These are phyloP conservation scores for Sphagnum fallax DNA, from an alignment of 228 moss, liverwort and hornwort species.

Conservation along the genomic window DNA sequence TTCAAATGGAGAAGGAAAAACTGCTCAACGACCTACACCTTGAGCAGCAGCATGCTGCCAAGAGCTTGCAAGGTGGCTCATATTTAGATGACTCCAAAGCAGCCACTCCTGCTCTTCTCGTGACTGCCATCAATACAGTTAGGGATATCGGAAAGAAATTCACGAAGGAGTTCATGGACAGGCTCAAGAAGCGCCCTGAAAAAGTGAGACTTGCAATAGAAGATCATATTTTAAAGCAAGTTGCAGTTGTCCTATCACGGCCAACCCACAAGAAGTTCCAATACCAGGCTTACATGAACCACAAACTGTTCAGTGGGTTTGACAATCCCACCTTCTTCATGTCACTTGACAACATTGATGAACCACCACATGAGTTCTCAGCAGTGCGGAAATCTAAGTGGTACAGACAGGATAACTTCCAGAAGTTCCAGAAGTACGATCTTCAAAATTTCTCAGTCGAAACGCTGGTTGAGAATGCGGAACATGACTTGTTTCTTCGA, in stretches of 20 bases:
- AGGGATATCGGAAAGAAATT: conserved; percentile 20
- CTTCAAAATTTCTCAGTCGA: conserved; percentile 8
- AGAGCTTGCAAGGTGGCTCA: conserved; percentile 10
- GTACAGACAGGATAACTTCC: conserved; percentile 1
- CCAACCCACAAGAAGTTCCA: conserved; percentile 14
- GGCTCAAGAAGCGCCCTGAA: background rate
- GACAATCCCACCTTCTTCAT: background rate
- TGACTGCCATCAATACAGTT: conserved; percentile 16
- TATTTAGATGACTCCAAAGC: conserved; percentile 26
- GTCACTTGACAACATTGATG: background rate
- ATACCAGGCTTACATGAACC: conserved; percentile 19
- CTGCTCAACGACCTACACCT: conserved; percentile 12
- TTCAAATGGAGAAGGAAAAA: background rate
- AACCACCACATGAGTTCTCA: background rate
- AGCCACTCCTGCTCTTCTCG: conserved; percentile 25
- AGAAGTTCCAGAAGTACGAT: conserved; percentile 16
- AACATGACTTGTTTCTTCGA: conserved; percentile 4
- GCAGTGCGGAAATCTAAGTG: too few species aligned
- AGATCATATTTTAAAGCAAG: background rate
- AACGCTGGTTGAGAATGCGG: conserved; percentile 1
- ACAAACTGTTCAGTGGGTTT: background rate
- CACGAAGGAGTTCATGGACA: conserved; percentile 7
- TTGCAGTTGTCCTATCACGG: conserved; percentile 14
- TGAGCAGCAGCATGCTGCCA: conserved; percentile 14
- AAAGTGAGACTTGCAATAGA: background rate